phyloP scores from a whole-genome alignment of 768 basidiomycete species.

The Russula sp. region DNA sequence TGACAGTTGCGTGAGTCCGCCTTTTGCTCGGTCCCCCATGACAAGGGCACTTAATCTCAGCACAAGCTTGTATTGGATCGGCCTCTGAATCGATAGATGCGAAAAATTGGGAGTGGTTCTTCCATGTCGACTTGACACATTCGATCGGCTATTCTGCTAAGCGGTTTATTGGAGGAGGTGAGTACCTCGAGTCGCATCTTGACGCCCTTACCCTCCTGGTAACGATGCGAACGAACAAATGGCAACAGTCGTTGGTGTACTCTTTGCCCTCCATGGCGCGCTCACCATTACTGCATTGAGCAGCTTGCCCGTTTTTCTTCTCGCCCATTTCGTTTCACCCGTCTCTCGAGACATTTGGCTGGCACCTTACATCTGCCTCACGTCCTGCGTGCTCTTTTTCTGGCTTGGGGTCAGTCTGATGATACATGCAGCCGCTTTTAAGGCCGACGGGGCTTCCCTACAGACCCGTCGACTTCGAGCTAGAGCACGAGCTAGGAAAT shows the following conservation, averaged over 20 bases:
- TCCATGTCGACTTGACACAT: background rate
- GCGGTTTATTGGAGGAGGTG: slow-evolving; percentile 12
- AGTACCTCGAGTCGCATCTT: background rate
- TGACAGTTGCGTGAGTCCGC: slow-evolving; percentile 1
- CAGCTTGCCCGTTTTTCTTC: slow-evolving; percentile 1
- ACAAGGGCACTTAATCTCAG: background rate
- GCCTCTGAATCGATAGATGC: background rate
- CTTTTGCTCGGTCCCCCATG: background rate
- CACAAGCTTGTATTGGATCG: slow-evolving; percentile 9
- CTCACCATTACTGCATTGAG: slow-evolving; percentile 2
- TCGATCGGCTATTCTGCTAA: background rate
- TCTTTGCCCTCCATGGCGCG: background rate
- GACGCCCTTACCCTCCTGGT: background rate
- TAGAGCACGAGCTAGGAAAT: background rate
- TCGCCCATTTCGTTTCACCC: background rate
- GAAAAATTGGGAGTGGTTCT: slow-evolving; percentile 8
- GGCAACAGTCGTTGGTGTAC: background rate
- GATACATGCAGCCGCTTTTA: background rate
- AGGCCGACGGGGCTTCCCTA: background rate
- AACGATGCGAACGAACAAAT: background rate
- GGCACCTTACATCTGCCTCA: background rate
- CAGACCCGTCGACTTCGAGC: background rate
- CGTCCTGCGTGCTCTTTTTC: background rate
- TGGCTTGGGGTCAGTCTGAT: background rate
- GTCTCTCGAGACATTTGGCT: slow-evolving; percentile 5